phyloP scores from a whole-genome alignment of 2,329 filamentous ascomycete genomes.

The Aureobasidium uvarum region DNA sequence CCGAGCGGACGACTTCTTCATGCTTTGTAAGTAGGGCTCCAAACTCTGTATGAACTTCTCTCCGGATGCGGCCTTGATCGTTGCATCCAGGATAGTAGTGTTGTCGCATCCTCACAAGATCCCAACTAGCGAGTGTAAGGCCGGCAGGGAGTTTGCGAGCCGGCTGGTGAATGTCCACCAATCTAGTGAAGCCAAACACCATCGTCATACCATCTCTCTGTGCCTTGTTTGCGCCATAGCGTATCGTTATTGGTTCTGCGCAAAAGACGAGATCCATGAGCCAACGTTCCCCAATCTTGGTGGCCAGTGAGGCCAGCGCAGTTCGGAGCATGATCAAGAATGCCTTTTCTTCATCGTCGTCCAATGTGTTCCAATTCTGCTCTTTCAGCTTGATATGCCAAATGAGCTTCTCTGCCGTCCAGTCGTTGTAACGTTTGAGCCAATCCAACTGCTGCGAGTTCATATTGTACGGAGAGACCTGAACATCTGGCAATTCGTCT shows the following conservation, averaged over 20 bases:
- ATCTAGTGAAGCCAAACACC: conserved; percentile 48
- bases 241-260: conserved; percentile 41
- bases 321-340: conserved; percentile 42
- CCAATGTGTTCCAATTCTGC: conserved; percentile 27
- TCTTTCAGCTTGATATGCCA: conserved; percentile 27
- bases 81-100: conserved; percentile 46
- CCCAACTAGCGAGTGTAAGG: conserved; percentile 28
- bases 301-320: conserved; percentile 35
- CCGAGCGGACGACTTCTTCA: conserved; percentile 25
- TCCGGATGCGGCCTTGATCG: conserved; percentile 47
- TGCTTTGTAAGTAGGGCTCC: conserved; percentile 40
- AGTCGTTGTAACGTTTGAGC: conserved; percentile 38
- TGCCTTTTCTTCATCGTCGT: conserved; percentile 37
- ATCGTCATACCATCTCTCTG: conserved; percentile 38
- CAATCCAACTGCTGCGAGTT: conserved; percentile 38
- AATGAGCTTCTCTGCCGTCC: conserved; percentile 34
- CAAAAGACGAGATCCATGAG: conserved; percentile 47
- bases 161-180: conserved; percentile 44
- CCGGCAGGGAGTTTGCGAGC: conserved; percentile 32
- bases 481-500: conserved; percentile 48
- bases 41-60: conserved; percentile 50
- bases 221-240: conserved; percentile 33
- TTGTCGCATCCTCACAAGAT: conserved; percentile 47
- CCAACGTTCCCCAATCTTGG: conserved; percentile 43
- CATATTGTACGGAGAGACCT: conserved; percentile 37